These are phyloP conservation scores for Podospora anserina DNA, from an alignment of 495 filamentous ascomycete genomes.

Conservation along the genomic window DNA sequence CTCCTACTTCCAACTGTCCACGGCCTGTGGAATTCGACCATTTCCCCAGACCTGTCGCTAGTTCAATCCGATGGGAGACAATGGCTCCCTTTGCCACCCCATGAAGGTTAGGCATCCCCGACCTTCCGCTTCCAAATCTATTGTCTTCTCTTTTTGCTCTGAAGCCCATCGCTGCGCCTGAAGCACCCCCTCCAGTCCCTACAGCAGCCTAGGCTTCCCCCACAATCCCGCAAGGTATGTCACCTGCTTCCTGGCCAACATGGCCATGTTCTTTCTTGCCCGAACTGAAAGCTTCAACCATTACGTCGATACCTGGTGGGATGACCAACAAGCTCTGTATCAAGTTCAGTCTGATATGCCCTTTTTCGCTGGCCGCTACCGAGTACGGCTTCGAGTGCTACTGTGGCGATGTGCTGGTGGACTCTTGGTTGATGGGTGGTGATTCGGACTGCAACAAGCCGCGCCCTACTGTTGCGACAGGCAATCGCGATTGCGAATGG, in stretches of 20 bases:
- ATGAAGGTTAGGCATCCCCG: conserved; percentile 15
- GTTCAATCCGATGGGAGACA: neutral
- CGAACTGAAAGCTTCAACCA: conserved; percentile 32
- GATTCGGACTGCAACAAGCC: conserved; percentile 39
- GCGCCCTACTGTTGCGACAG: conserved; percentile 39
- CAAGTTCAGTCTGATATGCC: conserved; percentile 46
- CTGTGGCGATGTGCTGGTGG: conserved; percentile 50
- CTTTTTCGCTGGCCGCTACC: conserved; percentile 54
- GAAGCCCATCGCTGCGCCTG: conserved; percentile 8
- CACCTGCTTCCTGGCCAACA: conserved; percentile 29
- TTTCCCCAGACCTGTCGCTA: neutral
- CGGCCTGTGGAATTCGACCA: neutral
- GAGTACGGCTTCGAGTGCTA: conserved; percentile 61
- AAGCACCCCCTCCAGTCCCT: neutral
- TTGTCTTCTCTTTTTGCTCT: conserved; percentile 14
- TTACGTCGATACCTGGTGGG: conserved; percentile 30
- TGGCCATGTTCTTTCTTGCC: conserved; percentile 38
- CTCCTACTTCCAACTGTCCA: conserved; percentile 7
- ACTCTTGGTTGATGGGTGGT: conserved; percentile 35
- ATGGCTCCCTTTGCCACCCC: neutral
- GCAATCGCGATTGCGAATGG: conserved; percentile 41
- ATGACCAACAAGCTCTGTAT: conserved; percentile 56
- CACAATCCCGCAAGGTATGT: neutral
- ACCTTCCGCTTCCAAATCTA: conserved; percentile 12
- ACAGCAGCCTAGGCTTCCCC: neutral